Conservation (phyloP, 2,329 filamentous ascomycete genomes). For the Sclerotinia sclerotiorum region DNA sequence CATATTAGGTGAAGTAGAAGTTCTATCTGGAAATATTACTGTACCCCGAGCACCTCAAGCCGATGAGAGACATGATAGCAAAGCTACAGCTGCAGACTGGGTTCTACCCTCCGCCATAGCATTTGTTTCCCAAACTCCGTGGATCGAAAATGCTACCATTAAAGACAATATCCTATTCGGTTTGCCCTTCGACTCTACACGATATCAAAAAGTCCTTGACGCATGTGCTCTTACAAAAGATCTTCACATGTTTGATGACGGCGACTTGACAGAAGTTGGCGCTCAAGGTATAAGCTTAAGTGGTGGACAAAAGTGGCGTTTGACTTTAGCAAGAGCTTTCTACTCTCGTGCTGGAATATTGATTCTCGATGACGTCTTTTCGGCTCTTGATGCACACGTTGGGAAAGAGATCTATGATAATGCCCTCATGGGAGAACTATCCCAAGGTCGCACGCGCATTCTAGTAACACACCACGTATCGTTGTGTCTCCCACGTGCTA, state of each 20-base stretch:
- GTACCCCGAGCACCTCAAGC: conserved; percentile 51
- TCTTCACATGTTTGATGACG: conserved; percentile 69
- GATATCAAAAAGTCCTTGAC: conserved; percentile 67
- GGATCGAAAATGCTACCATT: conserved; percentile 79
- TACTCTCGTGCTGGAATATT: conserved; percentile 75
- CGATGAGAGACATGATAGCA: conserved; percentile 57
- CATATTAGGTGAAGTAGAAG: conserved; percentile 71
- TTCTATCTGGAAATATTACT: conserved; percentile 60
- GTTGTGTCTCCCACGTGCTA: conserved; percentile 66
- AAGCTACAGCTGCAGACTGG: conserved; percentile 62
- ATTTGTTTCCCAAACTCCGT: conserved; percentile 75
- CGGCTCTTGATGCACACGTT: conserved; percentile 73
- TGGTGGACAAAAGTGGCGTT: conserved; percentile 78
- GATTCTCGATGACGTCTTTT: conserved; percentile 79
- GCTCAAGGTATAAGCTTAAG: conserved; percentile 80
- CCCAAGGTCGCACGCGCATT: conserved; percentile 67
- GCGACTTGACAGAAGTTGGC: conserved; percentile 75
- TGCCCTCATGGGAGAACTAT: conserved; percentile 68
- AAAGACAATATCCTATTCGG: conserved; percentile 77
- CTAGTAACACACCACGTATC: conserved; percentile 77
- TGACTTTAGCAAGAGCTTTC: conserved; percentile 73
- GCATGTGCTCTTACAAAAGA: conserved; percentile 74
- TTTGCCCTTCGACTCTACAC: conserved; percentile 61
- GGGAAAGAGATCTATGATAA: conserved; percentile 75
- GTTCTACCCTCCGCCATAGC: conserved; percentile 66